phyloP scores from a whole-genome alignment of 345 rosid genomes.

The Sonneratia caseolaris region DNA sequence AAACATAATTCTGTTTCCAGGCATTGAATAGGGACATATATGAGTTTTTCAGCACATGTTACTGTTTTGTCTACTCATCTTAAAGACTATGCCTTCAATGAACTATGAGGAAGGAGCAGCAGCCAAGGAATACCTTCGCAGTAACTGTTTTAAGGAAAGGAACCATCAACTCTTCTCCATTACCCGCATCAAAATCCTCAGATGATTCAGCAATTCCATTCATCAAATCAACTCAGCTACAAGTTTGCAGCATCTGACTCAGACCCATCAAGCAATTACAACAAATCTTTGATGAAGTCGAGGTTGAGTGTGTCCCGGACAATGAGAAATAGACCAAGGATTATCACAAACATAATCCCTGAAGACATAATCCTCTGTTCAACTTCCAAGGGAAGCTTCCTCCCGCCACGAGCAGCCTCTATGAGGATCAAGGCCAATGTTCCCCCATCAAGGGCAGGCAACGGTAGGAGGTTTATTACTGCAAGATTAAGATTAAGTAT shows the following conservation, averaged over 20 bases:
- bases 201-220: not conserved
- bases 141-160: not conserved
- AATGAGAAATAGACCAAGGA: conserved; percentile 75
- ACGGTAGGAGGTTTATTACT: conserved; percentile 75
- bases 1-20: not conserved
- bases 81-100: not conserved
- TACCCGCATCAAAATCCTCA: not conserved
- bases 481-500: conserved; percentile 80
- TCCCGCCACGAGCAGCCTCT: conserved; percentile 85
- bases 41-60: not conserved
- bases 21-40: not conserved
- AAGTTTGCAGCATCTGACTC: not conserved
- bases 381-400: conserved; percentile 75
- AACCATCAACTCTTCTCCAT: not conserved
- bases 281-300: conserved; percentile 64
- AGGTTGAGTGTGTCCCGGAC: conserved; percentile 87
- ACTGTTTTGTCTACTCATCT: not conserved
- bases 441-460: conserved; percentile 95
- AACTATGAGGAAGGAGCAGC: not conserved
- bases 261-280: conserved; percentile 26
- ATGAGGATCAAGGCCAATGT: conserved; percentile 74
- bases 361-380: conserved; percentile 92
- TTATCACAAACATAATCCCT: conserved; percentile 68
- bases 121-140: not conserved
- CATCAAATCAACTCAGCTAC: not conserved